Conservation (phyloP, 23 red algal species). For the Gracilaria domingensis region DNA sequence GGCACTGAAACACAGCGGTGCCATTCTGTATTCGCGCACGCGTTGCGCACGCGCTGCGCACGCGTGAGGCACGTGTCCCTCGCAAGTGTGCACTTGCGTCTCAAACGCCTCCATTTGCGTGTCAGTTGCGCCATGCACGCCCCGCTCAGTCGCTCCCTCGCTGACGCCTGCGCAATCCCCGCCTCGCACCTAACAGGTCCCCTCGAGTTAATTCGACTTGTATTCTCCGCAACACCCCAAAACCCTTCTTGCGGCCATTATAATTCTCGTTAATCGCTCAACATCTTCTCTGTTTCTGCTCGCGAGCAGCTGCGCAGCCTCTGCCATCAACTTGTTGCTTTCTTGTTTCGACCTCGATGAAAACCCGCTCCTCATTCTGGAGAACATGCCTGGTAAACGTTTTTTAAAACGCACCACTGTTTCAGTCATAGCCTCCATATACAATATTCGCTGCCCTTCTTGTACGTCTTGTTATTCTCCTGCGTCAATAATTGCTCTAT, state of each 20-base stretch:
- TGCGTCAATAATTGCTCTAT: not conserved
- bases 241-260: too few species aligned
- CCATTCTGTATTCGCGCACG: not conserved
- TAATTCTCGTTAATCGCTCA: not conserved
- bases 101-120: not conserved
- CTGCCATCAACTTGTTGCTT: too few species aligned
- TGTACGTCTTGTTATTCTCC: not conserved
- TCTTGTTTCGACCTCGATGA: not conserved
- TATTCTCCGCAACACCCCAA: too few species aligned
- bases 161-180: too few species aligned
- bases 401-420: not conserved
- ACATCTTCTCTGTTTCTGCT: not conserved
- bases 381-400: conserved; percentile 10
- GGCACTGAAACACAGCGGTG: too few species aligned
- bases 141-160: too few species aligned
- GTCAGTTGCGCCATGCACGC: not conserved
- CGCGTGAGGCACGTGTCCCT: not conserved
- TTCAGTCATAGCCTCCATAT: not conserved
- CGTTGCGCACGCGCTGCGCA: not conserved
- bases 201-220: too few species aligned
- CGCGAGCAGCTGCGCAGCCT: too few species aligned
- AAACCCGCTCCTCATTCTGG: not conserved
- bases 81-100: not conserved
- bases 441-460: conserved; percentile 7
- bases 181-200: too few species aligned